These are phyloP conservation scores for Claviceps pazoutovae DNA, from an alignment of 2,329 filamentous ascomycete genomes.

Conservation along the genomic window DNA sequence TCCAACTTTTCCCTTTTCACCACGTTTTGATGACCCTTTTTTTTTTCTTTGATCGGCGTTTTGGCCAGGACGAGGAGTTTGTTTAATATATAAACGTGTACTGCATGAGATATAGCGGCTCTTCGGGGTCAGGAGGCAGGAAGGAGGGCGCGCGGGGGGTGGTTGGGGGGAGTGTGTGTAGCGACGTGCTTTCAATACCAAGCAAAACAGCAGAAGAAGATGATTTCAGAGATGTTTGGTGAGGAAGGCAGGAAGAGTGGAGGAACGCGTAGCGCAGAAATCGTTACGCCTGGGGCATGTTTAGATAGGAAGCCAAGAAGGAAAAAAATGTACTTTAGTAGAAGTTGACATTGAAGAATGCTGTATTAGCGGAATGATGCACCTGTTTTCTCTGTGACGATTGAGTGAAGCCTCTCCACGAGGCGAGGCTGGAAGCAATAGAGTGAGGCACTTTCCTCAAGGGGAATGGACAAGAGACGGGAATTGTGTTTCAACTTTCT, in stretches of 20 bases:
- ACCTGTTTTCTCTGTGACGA: no score
- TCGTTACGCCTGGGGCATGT: conserved; percentile 10
- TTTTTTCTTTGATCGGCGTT: conserved; percentile 12
- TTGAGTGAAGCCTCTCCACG: no score
- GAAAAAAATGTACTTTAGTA: conserved; percentile 29
- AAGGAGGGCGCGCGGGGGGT: conserved; percentile 1
- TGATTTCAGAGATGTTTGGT: background rate
- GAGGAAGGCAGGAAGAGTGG: no score
- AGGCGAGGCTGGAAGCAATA: no score
- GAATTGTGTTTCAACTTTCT: no score
- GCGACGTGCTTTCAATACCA: conserved; percentile 13
- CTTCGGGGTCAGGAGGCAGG: background rate
- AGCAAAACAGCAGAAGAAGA: conserved; percentile 7
- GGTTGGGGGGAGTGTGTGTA: no score
- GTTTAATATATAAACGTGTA: conserved; percentile 9
- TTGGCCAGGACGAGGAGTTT: conserved; percentile 8
- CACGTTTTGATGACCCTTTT: conserved; percentile 8
- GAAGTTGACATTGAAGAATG: conserved; percentile 17
- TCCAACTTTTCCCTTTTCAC: background rate
- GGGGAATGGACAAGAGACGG: no score
- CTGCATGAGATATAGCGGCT: conserved; percentile 9
- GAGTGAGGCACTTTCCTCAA: no score
- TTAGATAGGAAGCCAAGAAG: conserved; percentile 14
- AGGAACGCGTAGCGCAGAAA: no score
- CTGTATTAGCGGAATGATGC: conserved; percentile 1